Evolutionary conservation across 768 basidiomycete genomes (phyloP).

Genomic region (Leccinum imitatum): DNA sequence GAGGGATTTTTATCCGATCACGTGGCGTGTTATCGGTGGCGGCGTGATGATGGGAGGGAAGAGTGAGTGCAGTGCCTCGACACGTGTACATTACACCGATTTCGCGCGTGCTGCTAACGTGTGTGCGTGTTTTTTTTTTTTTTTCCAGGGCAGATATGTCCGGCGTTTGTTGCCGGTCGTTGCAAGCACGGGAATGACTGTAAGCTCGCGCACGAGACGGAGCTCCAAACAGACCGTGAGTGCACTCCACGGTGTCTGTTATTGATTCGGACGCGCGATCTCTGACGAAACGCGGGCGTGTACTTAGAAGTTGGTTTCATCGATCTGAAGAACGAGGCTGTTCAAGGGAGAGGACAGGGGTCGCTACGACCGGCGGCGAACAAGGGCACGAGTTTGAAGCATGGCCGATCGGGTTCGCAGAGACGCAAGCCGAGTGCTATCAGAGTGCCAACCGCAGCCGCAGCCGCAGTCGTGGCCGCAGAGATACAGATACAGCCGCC

Average conservation of each 20-base stretch:
- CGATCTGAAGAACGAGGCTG: constrained; percentile 8
- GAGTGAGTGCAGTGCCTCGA: constrained; percentile 24
- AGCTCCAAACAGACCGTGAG: constrained; percentile 26
- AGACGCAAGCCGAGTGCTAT: constrained; percentile 4
- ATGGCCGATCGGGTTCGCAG: constrained; percentile 8
- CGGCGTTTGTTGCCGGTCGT: constrained; percentile 24
- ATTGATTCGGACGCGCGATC: not conserved
- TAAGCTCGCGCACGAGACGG: constrained; percentile 33
- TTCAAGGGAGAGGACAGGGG: not conserved
- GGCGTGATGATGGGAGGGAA: constrained; percentile 64
- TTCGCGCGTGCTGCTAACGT: constrained; percentile 1
- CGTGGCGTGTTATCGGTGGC: constrained; percentile 77
- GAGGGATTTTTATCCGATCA: constrained; percentile 60
- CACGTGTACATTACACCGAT: not conserved
- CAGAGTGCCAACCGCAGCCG: not conserved
- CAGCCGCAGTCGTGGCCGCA: not conserved
- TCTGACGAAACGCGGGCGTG: constrained; percentile 1
- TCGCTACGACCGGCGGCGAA: not conserved
- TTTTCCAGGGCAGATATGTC: constrained; percentile 25
- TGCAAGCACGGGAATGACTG: constrained; percentile 31
- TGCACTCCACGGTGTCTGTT: constrained; percentile 2
- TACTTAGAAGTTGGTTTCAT: constrained; percentile 21
- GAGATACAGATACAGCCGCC: not conserved
- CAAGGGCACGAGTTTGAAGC: constrained; percentile 11
- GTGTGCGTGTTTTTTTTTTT: not conserved